A percentile compares a stretch with the other conserved stretches of the same genome.
These are phyloP conservation scores for Candida xyloterini DNA, from an alignment of 805 yeast genomes.

Conservation along the genomic window DNA sequence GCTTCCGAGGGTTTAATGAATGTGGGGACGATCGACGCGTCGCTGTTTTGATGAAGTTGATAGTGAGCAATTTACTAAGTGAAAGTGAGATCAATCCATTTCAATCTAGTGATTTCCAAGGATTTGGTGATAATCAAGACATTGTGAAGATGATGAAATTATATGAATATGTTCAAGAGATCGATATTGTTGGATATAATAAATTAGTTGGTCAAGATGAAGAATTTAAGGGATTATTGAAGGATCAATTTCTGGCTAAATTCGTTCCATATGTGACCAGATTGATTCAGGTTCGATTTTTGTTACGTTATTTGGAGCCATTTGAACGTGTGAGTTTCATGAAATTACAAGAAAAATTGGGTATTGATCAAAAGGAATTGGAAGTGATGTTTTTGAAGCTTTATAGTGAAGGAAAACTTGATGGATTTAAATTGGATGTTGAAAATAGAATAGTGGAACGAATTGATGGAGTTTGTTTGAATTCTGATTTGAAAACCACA, in stretches of 20 bases:
- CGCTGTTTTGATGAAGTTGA: slow-evolving; percentile 56
- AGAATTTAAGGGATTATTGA: slow-evolving; percentile 10
- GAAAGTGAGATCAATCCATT: slow-evolving; percentile 68
- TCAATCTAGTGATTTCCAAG: slow-evolving; percentile 64
- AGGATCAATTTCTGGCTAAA: slow-evolving; percentile 18
- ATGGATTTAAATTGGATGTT: slow-evolving; percentile 26
- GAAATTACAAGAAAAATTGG: slow-evolving; percentile 20
- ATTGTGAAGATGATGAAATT: slow-evolving; percentile 26
- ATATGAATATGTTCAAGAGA: slow-evolving; percentile 26
- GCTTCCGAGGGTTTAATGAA: slow-evolving; percentile 46
- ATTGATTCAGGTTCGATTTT: slow-evolving; percentile 23
- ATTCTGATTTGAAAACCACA: slow-evolving; percentile 5
- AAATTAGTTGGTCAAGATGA: slow-evolving; percentile 13
- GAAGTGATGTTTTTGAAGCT: slow-evolving; percentile 26
- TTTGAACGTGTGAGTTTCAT: slow-evolving; percentile 25
- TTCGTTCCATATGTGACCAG: slow-evolving; percentile 28
- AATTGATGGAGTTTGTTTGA: slow-evolving; percentile 4
- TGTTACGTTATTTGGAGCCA: slow-evolving; percentile 21
- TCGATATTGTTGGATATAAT: slow-evolving; percentile 25
- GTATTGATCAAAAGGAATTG: slow-evolving; percentile 18
- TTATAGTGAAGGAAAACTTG: slow-evolving; percentile 24
- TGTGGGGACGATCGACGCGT: slow-evolving; percentile 62
- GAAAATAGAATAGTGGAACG: slow-evolving; percentile 19
- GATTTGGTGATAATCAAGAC: slow-evolving; percentile 23
- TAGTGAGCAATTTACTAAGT: slow-evolving; percentile 58